These are phyloP conservation scores for Eutypa lata DNA, from an alignment of 2,329 filamentous ascomycete species.

Conservation along the genomic window DNA sequence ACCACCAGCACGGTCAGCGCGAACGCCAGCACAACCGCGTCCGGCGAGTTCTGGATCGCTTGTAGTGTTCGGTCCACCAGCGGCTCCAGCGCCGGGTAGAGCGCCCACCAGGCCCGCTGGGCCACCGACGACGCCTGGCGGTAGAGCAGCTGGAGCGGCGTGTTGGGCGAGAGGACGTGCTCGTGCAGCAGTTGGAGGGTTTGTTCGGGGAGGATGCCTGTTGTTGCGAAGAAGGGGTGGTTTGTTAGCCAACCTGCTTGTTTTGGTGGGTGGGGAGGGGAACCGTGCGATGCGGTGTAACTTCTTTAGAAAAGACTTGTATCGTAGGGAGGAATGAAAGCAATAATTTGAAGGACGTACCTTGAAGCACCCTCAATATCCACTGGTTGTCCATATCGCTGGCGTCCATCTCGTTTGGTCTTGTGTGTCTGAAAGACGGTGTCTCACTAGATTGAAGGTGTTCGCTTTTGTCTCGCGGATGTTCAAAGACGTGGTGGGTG, in stretches of 20 bases:
- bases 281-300: not conserved
- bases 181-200: conserved; percentile 41
- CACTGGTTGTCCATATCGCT: conserved; percentile 18
- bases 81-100: conserved; percentile 41
- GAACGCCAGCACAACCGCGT: conserved; percentile 41
- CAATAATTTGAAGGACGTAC: too few species aligned
- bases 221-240: not conserved
- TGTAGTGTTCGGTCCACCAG: conserved; percentile 37
- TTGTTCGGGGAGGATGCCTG: conserved; percentile 43
- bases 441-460: not conserved
- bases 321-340: too few species aligned
- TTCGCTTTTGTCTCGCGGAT: not conserved
- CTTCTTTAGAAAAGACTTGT: not conserved
- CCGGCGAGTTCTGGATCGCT: conserved; percentile 36
- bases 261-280: too few species aligned
- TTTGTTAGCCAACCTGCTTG: not conserved
- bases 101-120: conserved; percentile 17
- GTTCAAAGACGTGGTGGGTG: too few species aligned
- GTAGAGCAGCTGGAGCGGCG: conserved; percentile 41
- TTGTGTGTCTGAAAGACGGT: not conserved
- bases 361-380: conserved; percentile 25
- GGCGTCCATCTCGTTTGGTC: conserved; percentile 13
- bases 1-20: conserved; percentile 55
- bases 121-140: conserved; percentile 30
- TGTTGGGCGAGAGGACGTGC: conserved; percentile 44